A percentile compares a stretch with the other conserved stretches of the same genome.
Evolutionary conservation across 2,329 filamentous ascomycete genomes (phyloP).

Genomic region (Colletotrichum eleusines): DNA sequence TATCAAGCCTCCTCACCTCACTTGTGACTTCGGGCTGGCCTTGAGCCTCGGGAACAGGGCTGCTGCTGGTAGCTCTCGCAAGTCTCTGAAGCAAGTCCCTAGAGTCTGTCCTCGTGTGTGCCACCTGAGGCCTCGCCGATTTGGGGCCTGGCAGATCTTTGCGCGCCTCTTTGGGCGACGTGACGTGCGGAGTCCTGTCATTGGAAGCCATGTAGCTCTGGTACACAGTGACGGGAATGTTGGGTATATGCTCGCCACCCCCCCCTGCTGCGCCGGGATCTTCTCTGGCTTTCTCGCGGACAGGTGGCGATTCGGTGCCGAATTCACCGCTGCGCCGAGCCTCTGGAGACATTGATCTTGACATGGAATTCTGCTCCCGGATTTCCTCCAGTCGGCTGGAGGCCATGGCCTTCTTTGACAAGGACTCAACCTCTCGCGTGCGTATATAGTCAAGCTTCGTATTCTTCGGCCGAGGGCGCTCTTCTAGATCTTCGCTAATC

Average conservation of each 20-base stretch:
- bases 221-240: constrained; percentile 58
- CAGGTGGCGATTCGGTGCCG: constrained; percentile 36
- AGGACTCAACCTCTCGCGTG: constrained; percentile 56
- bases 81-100: constrained; percentile 63
- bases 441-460: constrained; percentile 64
- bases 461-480: constrained; percentile 47
- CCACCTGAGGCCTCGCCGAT: background rate
- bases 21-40: background rate
- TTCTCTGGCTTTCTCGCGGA: background rate
- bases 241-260: constrained; percentile 51
- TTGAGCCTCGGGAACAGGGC: constrained; percentile 52
- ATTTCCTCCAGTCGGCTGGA: constrained; percentile 65
- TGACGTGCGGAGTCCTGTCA: constrained; percentile 28
- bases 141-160: constrained; percentile 35
- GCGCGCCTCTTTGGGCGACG: constrained; percentile 41
- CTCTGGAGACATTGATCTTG: constrained; percentile 59
- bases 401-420: constrained; percentile 62
- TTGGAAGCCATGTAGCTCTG: constrained; percentile 42
- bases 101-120: constrained; percentile 54
- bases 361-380: constrained; percentile 61
- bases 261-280: constrained; percentile 26
- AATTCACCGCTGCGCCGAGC: constrained; percentile 47
- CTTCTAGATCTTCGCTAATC: constrained; percentile 49
- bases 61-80: constrained; percentile 61
- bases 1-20: background rate